phyloP scores from a whole-genome alignment of 1,139 yeast species.

The Maudiozyma humilis region DNA sequence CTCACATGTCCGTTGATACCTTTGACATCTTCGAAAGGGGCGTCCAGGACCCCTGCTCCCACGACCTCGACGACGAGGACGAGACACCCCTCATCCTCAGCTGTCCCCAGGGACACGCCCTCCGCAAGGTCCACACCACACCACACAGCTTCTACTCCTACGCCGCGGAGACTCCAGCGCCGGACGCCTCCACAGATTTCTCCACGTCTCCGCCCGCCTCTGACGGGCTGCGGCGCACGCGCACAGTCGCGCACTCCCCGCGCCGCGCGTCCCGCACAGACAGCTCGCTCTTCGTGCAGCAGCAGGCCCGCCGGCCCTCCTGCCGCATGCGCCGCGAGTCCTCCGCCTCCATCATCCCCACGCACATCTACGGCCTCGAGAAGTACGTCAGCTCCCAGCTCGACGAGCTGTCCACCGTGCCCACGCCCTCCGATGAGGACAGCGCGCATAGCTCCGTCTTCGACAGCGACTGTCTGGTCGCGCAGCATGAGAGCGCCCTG shows the following conservation, averaged over 20 bases:
- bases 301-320: neutral
- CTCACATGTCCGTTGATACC: too few species aligned
- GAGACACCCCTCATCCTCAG: neutral
- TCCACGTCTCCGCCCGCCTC: neutral
- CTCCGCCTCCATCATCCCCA: conserved; percentile 25
- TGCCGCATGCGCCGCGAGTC: conserved; percentile 7
- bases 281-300: neutral
- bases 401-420: conserved; percentile 18
- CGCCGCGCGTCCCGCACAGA: neutral
- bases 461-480: neutral
- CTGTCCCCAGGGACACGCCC: neutral
- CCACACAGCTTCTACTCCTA: conserved; percentile 1
- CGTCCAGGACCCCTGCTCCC: conserved; percentile 9
- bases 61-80: conserved; percentile 4
- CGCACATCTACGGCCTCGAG: conserved; percentile 27
- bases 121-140: conserved; percentile 4
- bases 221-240: neutral
- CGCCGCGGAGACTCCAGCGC: neutral
- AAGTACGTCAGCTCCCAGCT: conserved; percentile 25
- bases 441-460: neutral
- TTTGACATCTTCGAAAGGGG: conserved; percentile 8
- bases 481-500: neutral
- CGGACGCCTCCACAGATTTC: neutral
- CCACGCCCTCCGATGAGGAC: neutral
- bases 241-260: neutral